These are phyloP conservation scores for Haplosporangium sp. DNA, from an alignment of 371 early-diverging fungal species.

Conservation along the genomic window DNA sequence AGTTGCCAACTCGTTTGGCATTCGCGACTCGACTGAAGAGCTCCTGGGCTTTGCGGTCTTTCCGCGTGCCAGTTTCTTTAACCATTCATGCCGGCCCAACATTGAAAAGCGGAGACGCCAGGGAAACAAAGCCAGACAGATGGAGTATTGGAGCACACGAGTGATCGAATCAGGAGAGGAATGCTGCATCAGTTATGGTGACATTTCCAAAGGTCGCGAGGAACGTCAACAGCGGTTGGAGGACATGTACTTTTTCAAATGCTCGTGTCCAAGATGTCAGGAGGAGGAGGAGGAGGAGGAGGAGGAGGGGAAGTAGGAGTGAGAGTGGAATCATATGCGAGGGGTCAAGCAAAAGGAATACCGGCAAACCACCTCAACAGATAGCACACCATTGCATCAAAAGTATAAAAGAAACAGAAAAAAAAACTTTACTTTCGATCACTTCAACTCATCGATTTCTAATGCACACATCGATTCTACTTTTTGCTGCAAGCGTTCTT, in stretches of 20 bases:
- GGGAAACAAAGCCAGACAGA: constrained; percentile 45
- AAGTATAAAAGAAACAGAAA: no score
- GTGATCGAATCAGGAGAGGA: constrained; percentile 70
- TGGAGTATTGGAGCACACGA: constrained; percentile 68
- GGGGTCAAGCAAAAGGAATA: no score
- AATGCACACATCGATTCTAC: background rate
- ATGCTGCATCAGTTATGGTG: constrained; percentile 78
- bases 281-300: constrained; percentile 62
- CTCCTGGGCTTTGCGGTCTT: constrained; percentile 75
- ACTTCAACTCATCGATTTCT: no score
- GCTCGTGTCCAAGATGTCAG: constrained; percentile 75
- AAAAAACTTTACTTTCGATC: no score
- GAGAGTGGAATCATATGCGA: no score
- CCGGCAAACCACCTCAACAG: no score
- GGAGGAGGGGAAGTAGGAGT: constrained; percentile 61
- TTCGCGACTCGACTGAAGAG: constrained; percentile 69
- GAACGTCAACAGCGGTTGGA: constrained; percentile 62
- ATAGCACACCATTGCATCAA: no score
- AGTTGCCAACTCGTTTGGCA: constrained; percentile 75
- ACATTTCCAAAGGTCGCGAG: constrained; percentile 53
- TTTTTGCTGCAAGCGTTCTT: constrained; percentile 58
- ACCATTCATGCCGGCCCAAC: constrained; percentile 83
- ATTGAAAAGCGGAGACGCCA: constrained; percentile 59
- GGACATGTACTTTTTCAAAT: constrained; percentile 75
- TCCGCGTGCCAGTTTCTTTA: constrained; percentile 80